phyloP scores from a whole-genome alignment of 768 basidiomycete species.

The Baorangia bicolor region DNA sequence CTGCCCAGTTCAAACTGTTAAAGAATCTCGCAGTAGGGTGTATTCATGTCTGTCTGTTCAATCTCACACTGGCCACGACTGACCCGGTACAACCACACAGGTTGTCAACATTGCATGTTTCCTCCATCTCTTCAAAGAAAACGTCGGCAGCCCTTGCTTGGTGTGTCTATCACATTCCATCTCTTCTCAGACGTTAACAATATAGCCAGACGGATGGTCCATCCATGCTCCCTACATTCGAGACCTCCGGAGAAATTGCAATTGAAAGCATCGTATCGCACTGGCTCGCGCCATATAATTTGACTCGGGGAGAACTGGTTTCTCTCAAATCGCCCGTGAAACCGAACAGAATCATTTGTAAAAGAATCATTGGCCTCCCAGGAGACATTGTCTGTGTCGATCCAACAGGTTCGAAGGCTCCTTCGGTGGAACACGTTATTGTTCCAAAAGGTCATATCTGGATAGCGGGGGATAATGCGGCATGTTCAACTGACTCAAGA shows the following conservation, averaged over 20 bases:
- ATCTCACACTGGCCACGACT: background rate
- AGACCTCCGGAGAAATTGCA: slow-evolving; percentile 54
- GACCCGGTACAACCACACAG: slow-evolving; percentile 36
- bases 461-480: slow-evolving; percentile 88
- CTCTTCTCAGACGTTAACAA: background rate
- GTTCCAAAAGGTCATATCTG: slow-evolving; percentile 88
- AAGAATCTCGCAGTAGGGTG: slow-evolving; percentile 27
- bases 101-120: slow-evolving; percentile 53
- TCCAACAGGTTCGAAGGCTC: slow-evolving; percentile 65
- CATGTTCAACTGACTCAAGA: slow-evolving; percentile 83
- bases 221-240: slow-evolving; percentile 81
- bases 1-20: slow-evolving; percentile 11
- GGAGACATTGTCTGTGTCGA: slow-evolving; percentile 90
- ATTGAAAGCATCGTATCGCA: slow-evolving; percentile 62
- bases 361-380: slow-evolving; percentile 86
- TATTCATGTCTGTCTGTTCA: slow-evolving; percentile 24
- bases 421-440: slow-evolving; percentile 69
- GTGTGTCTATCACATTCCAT: slow-evolving; percentile 35
- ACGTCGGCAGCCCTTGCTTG: slow-evolving; percentile 54
- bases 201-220: slow-evolving; percentile 59
- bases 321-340: slow-evolving; percentile 68
- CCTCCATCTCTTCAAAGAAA: slow-evolving; percentile 61
- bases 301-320: slow-evolving; percentile 77
- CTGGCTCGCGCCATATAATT: slow-evolving; percentile 45
- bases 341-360: slow-evolving; percentile 71